These are phyloP conservation scores for Mucor sp. DNA, from an alignment of 371 early-diverging fungal species.

Conservation along the genomic window DNA sequence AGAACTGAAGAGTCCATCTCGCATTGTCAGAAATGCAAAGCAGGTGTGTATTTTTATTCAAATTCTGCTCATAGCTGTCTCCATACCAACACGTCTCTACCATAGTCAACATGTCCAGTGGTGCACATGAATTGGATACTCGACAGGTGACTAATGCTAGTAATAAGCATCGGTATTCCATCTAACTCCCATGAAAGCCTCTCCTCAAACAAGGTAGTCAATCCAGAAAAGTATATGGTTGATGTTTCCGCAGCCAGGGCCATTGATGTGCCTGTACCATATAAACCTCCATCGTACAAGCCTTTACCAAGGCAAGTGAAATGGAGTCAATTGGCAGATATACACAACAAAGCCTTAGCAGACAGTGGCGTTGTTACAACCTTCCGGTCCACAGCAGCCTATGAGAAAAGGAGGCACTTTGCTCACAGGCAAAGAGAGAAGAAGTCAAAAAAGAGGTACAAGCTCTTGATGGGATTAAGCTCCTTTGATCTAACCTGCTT, in stretches of 20 bases:
- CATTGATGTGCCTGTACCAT: background rate
- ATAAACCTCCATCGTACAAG: too few species aligned
- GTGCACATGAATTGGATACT: background rate
- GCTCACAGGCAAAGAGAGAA: too few species aligned
- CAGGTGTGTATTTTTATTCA: background rate
- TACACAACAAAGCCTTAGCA: too few species aligned
- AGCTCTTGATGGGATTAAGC: too few species aligned
- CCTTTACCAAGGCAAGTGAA: too few species aligned
- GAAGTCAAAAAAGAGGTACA: too few species aligned
- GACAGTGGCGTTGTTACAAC: too few species aligned
- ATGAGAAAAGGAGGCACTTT: too few species aligned
- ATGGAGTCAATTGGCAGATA: too few species aligned
- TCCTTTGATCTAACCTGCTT: too few species aligned
- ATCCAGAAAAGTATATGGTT: background rate
- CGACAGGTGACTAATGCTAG: background rate
- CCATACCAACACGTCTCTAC: background rate
- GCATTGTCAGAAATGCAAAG: background rate
- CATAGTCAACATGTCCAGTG: slow-evolving; percentile 6
- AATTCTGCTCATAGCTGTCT: too few species aligned
- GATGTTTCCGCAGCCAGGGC: background rate
- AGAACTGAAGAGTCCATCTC: slow-evolving; percentile 3
- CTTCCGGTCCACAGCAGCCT: too few species aligned
- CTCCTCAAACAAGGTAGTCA: background rate
- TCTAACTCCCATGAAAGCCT: background rate
- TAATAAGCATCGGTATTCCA: background rate